These are phyloP conservation scores for Phaseolus coccineus DNA, from an alignment of 331 rosid genomes.

Conservation along the genomic window DNA sequence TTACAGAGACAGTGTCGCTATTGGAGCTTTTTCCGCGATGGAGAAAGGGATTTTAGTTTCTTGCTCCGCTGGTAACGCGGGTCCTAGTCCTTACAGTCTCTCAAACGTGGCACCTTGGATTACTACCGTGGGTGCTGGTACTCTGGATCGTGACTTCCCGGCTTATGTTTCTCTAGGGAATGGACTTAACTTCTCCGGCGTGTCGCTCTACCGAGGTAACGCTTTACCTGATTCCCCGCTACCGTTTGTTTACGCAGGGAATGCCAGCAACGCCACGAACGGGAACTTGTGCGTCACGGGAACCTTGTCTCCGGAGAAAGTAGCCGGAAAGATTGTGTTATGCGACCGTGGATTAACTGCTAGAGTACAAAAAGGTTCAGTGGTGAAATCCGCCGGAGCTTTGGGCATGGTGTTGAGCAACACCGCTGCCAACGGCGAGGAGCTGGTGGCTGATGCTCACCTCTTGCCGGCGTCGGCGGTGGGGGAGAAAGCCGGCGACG, in stretches of 20 bases:
- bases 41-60: constrained; percentile 85
- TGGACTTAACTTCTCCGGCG: constrained; percentile 82
- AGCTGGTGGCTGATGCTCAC: constrained; percentile 88
- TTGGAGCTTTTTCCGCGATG: constrained; percentile 89
- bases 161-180: constrained; percentile 74
- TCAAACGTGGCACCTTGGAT: constrained; percentile 92
- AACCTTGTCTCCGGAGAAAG: constrained; percentile 65
- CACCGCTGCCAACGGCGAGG: constrained; percentile 87
- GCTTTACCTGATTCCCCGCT: constrained; percentile 53
- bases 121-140: constrained; percentile 93
- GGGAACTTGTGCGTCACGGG: constrained; percentile 86
- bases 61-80: constrained; percentile 94
- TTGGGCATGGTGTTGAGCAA: constrained; percentile 80
- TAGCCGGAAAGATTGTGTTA: constrained; percentile 78
- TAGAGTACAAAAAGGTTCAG: constrained; percentile 87
- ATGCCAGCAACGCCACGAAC: constrained; percentile 61
- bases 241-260: constrained; percentile 75
- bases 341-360: constrained; percentile 87
- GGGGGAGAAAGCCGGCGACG: constrained; percentile 64
- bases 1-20: constrained; percentile 77
- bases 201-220: constrained; percentile 74
- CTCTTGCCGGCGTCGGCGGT: constrained; percentile 78
- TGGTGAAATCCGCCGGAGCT: constrained; percentile 79
- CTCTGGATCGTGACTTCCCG: constrained; percentile 93
- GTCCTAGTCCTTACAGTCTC: constrained; percentile 69